Evolutionary conservation across 73 alveolate genomes (phyloP), one percentile per base, ranked within the genome.

Genomic region (Symbiodinium natans): DNA sequence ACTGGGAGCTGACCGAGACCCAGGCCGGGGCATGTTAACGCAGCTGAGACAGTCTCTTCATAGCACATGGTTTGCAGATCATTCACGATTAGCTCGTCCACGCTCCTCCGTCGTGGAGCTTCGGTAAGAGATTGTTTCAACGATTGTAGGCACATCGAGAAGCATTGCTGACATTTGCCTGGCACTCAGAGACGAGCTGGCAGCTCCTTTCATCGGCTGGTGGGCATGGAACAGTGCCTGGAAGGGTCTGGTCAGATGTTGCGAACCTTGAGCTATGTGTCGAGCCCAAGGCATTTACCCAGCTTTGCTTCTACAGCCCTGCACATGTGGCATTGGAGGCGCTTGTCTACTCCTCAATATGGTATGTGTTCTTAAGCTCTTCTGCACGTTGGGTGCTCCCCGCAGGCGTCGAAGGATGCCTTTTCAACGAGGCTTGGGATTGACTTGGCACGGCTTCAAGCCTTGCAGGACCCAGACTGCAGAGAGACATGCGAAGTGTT

Each of bases 81-180:
- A n/a, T n/a, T n/a, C n/a, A n/a, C n/a, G n/a, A n/a, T n/a, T n/a
- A n/a, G n/a, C n/a, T n/a, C n/a, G n/a, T n/a, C n/a, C n/a, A n/a
- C n/a, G n/a, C n/a, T n/a, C n/a, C n/a, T n/a, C n/a, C n/a, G n/a
- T n/a, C n/a, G n/a, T n/a, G n/a, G n/a, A n/a, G n/a, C n/a, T n/a
- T n/a, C n/a, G n/a, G n/a, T n/a, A n/a, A n/a, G n/a, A n/a, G n/a
- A n/a, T n/a, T n/a, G n/a, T n/a, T n/a, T n/a, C n/a, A n/a, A n/a
- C n/a, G n/a, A n/a, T n/a, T n/a, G n/a, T n/a, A 63, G 80, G 80
- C 80, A 9, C 80, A 63, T 63, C 80, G 80, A 27, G 80, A 25
- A 29, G 33, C 40, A n/a, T n/a, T 63, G 80, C 36, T 63, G 80
- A 29, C 80, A 31, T 63, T 63, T 36, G 80, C 33, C 17, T 36